Conservation (phyloP, 2,329 filamentous ascomycete species). For the Curvularia verruculosa region DNA sequence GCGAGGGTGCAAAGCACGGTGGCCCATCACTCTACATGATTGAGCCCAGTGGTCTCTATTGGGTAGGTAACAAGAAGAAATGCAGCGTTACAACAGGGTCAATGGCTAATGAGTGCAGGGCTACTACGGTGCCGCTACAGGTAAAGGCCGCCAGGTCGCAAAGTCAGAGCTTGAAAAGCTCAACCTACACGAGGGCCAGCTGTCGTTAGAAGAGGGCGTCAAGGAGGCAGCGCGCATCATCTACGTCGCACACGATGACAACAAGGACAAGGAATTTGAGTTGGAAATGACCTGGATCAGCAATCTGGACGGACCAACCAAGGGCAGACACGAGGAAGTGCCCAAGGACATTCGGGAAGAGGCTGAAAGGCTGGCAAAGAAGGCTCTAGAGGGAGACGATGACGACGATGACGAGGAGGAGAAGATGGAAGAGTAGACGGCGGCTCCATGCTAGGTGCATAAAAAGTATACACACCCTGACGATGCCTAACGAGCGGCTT, state of each 20-base stretch:
- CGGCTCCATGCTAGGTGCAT: slow-evolving; percentile 4
- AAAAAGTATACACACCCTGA: slow-evolving; percentile 35
- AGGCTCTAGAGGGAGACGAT: slow-evolving; percentile 84
- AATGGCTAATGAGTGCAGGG: slow-evolving; percentile 59
- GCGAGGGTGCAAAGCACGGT: slow-evolving; percentile 74
- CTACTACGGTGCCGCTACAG: slow-evolving; percentile 96
- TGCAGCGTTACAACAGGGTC: neutral
- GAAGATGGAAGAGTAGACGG: slow-evolving; percentile 83
- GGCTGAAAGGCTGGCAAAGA: slow-evolving; percentile 91
- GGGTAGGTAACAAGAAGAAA: slow-evolving; percentile 60
- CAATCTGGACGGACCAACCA: slow-evolving; percentile 80
- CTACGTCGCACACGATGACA: slow-evolving; percentile 96
- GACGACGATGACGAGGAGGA: slow-evolving; percentile 68
- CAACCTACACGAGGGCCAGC: slow-evolving; percentile 76
- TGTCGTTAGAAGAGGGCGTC: slow-evolving; percentile 84
- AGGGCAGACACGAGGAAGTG: slow-evolving; percentile 91
- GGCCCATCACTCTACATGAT: slow-evolving; percentile 98
- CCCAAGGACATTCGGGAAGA: slow-evolving; percentile 89
- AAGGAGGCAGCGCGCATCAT: slow-evolving; percentile 98
- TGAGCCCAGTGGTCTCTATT: slow-evolving; percentile 94
- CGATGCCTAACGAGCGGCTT: slow-evolving; percentile 34
- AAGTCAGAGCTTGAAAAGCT: slow-evolving; percentile 99
- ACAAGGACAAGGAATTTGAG: slow-evolving; percentile 99
- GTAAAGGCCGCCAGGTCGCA: slow-evolving; percentile 94
- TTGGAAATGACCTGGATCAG: slow-evolving; percentile 99